A percentile compares a stretch with the other conserved stretches of the same genome.
phyloP scores from a whole-genome alignment of 2,329 filamentous ascomycete genomes.

The Talaromyces piceae region DNA sequence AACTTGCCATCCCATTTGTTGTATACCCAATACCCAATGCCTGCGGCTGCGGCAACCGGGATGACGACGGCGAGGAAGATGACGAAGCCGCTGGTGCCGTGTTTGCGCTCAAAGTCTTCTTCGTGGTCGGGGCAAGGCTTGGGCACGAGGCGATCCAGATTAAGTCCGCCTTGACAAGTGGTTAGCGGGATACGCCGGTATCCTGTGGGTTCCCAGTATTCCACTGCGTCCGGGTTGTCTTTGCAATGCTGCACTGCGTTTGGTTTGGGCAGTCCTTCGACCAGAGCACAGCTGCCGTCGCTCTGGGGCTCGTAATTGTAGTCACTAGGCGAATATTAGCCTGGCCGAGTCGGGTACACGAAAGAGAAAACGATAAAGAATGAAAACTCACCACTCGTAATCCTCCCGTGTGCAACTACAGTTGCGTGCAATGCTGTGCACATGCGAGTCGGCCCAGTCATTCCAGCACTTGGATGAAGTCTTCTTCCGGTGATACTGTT shows the following conservation, averaged over 20 bases:
- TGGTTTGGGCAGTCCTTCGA: conserved; percentile 61
- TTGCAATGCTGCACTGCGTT: conserved; percentile 54
- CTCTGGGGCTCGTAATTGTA: conserved; percentile 83
- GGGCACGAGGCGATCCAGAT: conserved; percentile 61
- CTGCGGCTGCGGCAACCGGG: conserved; percentile 63
- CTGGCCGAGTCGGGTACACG: background rate
- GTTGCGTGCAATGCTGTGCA: conserved; percentile 64
- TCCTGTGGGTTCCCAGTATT: conserved; percentile 79
- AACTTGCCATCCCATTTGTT: conserved; percentile 82
- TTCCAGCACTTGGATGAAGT: conserved; percentile 74
- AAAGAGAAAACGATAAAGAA: background rate
- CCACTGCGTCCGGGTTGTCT: conserved; percentile 58
- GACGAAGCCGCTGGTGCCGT: conserved; percentile 60
- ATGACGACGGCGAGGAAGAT: conserved; percentile 81
- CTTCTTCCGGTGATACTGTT: conserved; percentile 87
- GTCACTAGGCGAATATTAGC: conserved; percentile 49
- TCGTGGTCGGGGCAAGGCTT: conserved; percentile 71
- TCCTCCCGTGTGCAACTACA: conserved; percentile 79
- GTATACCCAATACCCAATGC: conserved; percentile 77
- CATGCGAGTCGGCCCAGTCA: conserved; percentile 59
- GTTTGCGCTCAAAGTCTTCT: conserved; percentile 70
- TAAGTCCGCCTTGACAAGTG: conserved; percentile 69
- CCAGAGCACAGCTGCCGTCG: conserved; percentile 69
- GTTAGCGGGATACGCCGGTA: conserved; percentile 86
- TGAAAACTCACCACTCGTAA: conserved; percentile 72